Percentiles rank a stretch among this genome's conserved stretches.
These are phyloP conservation scores for Sisymbrium irio DNA, from an alignment of 345 rosid species.

Conservation along the genomic window DNA sequence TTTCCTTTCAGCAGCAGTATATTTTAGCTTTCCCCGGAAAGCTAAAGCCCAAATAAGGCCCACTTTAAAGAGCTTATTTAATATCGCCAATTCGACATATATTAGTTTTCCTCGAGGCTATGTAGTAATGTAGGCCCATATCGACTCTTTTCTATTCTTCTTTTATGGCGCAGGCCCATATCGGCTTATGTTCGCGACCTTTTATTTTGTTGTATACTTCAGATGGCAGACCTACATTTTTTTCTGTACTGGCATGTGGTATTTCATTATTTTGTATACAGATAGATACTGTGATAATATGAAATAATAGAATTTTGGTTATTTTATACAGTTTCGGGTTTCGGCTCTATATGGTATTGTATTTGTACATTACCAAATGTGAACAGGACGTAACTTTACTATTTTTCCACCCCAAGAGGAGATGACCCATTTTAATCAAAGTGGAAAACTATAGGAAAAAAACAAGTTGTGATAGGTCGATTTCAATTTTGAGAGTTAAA, in stretches of 20 bases:
- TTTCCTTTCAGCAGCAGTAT: not conserved
- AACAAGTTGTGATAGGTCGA: conserved; percentile 6
- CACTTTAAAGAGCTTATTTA: no score
- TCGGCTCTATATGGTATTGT: not conserved
- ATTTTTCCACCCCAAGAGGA: not conserved
- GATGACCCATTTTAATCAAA: conserved; percentile 1
- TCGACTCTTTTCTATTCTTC: not conserved
- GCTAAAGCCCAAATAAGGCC: not conserved
- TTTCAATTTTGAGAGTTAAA: conserved; percentile 4
- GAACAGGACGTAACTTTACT: conserved; percentile 13
- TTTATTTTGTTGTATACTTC: not conserved
- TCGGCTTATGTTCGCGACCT: not conserved
- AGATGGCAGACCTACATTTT: not conserved
- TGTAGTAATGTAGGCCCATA: not conserved
- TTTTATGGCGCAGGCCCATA: not conserved
- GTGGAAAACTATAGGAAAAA: not conserved
- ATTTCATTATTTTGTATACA: not conserved
- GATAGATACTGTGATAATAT: not conserved
- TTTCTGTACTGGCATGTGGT: not conserved
- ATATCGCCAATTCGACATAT: no score
- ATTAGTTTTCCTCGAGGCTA: not conserved
- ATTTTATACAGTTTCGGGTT: not conserved
- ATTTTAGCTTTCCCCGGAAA: not conserved
- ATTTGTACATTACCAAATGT: not conserved
- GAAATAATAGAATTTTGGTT: not conserved